Base-by-base conservation (phyloP, 1,139 yeast genomes). In the Scheffersomyces stambukii region DNA sequence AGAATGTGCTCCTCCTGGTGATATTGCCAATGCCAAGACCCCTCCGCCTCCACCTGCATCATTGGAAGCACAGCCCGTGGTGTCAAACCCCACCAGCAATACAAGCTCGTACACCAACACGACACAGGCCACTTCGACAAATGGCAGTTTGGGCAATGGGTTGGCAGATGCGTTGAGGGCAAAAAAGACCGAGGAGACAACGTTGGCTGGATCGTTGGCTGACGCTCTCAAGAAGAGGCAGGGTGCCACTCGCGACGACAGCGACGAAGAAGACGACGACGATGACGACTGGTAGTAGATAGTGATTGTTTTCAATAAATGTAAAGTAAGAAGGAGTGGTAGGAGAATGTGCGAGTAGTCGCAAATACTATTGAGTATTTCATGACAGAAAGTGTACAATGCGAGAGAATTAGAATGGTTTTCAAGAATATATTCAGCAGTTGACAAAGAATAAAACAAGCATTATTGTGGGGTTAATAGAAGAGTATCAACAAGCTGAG, bases 191-290 rank as follows among this genome's bases (percentile, higher is more conserved):
- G 83, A 76, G 38, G 84, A 79, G 39, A 62, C 72, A 5, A 59
- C 69, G 3, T 67, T 86, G 48, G 95, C 94, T 10, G 91, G 88
- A 5, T 91, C 93, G 5, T 66, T 89, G 38, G 96, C 96, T 0
- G 85, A 84, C 40, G 97, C 96, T 0, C 70, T 91, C 45, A 85
- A 81, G 48, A 83, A 80, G 28, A 75, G 95, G 50, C 88, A 88
- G 19, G 85, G 83, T 25, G 82, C 85, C 30, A 81, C 81, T 43
- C 74, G 84, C 36, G 75, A 65, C 30, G 81, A 78, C 30, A 81
- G 80, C 41, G 91, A 79, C 24, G 91, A 80, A 11, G 95, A 83
- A 24, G 86, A 77, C 9, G 86, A 75, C 15, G 84, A 76, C 22
- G 88, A 81, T 36, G 64, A 60, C 61, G 60, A 56, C 30, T 54